These are phyloP conservation scores for Ceratobasidium sp. DNA, from an alignment of 1,284 basidiomycete genomes.

Conservation along the genomic window DNA sequence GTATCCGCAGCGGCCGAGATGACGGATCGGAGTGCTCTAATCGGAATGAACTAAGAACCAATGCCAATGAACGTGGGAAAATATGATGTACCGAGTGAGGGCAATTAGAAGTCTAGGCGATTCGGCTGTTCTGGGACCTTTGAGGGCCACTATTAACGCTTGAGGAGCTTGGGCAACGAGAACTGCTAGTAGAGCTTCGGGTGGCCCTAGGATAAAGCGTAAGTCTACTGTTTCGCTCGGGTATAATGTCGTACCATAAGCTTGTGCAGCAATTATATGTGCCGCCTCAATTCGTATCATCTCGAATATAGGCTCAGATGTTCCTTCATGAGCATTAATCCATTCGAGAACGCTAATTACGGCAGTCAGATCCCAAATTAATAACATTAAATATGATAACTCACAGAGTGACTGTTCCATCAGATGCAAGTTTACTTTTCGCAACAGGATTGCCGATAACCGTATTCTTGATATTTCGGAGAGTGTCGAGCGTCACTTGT, in stretches of 20 bases:
- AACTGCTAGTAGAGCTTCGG: slow-evolving; percentile 14
- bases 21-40: slow-evolving; percentile 23
- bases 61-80: not conserved
- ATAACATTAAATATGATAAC: not conserved
- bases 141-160: slow-evolving; percentile 27
- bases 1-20: slow-evolving; percentile 35
- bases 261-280: slow-evolving; percentile 39
- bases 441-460: slow-evolving; percentile 34
- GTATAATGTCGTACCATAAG: slow-evolving; percentile 6
- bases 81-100: slow-evolving; percentile 22
- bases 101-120: slow-evolving; percentile 3
- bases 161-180: slow-evolving; percentile 37
- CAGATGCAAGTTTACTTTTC: slow-evolving; percentile 24
- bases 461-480: slow-evolving; percentile 34
- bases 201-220: slow-evolving; percentile 2
- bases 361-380: not conserved
- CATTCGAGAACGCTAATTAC: slow-evolving; percentile 22
- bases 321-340: slow-evolving; percentile 30
- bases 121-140: not conserved
- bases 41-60: not conserved
- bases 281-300: slow-evolving; percentile 34
- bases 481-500: slow-evolving; percentile 31
- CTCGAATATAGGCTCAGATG: slow-evolving; percentile 29
- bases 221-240: too few species aligned
- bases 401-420: slow-evolving; percentile 30